Base-by-base conservation (phyloP, 257 asterid genomes). In the Rehmannia glutinosa region DNA sequence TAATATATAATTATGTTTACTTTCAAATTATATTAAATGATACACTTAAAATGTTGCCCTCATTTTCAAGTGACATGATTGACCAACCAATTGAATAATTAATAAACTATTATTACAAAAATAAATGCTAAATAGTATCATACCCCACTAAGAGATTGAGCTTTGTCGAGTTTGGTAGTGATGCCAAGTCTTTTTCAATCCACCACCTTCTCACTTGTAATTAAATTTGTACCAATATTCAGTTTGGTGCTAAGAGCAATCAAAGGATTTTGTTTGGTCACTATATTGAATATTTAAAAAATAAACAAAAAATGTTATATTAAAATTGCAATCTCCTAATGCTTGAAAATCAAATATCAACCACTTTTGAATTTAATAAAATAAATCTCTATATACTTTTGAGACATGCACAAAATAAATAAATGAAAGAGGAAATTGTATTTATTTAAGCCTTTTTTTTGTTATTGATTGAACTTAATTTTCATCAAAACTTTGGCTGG, bases 161-260 rank as follows among this genome's bases (percentile, higher is more conserved):
- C 64, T 45, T 51, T 78, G 75, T 74, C 69, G 68, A 74, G 66
- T 74, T 70, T 46, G 75, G 77, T 65, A 69, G 66, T 69, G 54
- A 32, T 62, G 50, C 59, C 16, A 58, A 50, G 32, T 55, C 72
- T 25, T 59, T 59, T 57, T 64, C 70, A 43, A 70, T 70, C 75
- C 74, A 50, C 72, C 74, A 33, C 28, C n/a, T n/a, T n/a, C n/a
- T n/a, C n/a, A n/a, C n/a, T n/a, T n/a, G n/a, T n/a, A n/a, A n/a
- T n/a, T n/a, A n/a, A n/a, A 23, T 27, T 50, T 62, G 24, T 41
- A 38, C 25, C 10, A 28, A 3, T 25, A 25, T 23, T 24, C 3
- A 25, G 8, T 54, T 54, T 54, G 39, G 21, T 54, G 61, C 41
- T 46, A 19, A 49, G 15, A 49, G 10, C 32, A 20, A 49, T 49